A percentile compares a stretch with the other conserved stretches of the same genome.
These are phyloP conservation scores for Globisporangium sylvaticum DNA, from an alignment of 352 stramenopile species.

Conservation along the genomic window DNA sequence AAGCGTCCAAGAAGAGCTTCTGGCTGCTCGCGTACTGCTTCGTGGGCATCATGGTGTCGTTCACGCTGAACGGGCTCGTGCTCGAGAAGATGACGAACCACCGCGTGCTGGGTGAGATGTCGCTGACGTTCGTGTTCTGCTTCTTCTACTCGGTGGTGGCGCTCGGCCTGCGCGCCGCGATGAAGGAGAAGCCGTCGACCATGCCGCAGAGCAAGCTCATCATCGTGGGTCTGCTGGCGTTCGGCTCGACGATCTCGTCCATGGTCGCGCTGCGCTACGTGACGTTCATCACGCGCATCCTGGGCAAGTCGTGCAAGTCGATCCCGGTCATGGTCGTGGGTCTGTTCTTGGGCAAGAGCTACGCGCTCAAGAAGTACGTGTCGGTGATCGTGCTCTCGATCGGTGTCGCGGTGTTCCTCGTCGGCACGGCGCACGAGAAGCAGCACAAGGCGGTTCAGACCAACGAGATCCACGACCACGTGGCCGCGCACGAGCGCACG, in stretches of 20 bases:
- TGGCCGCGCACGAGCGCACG: slow-evolving; percentile 44
- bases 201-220: slow-evolving; percentile 69
- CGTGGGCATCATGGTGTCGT: slow-evolving; percentile 79
- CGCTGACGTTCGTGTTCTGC: slow-evolving; percentile 82
- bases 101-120: slow-evolving; percentile 75
- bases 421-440: slow-evolving; percentile 73
- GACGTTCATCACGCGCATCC: slow-evolving; percentile 81
- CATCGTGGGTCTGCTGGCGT: slow-evolving; percentile 63
- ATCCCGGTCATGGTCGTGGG: slow-evolving; percentile 85
- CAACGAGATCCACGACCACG: slow-evolving; percentile 40
- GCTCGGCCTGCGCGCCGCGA: slow-evolving; percentile 45
- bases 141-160: slow-evolving; percentile 71
- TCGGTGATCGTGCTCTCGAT: slow-evolving; percentile 70
- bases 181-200: slow-evolving; percentile 65
- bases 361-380: slow-evolving; percentile 78
- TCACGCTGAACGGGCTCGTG: slow-evolving; percentile 77
- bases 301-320: slow-evolving; percentile 87
- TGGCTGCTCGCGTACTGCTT: slow-evolving; percentile 77
- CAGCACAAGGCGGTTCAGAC: slow-evolving; percentile 39
- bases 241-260: slow-evolving; percentile 77
- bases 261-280: slow-evolving; percentile 84
- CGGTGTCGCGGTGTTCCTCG: slow-evolving; percentile 72
- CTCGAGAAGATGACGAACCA: slow-evolving; percentile 85
- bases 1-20: slow-evolving; percentile 33
- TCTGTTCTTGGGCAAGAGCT: slow-evolving; percentile 70